Evolutionary conservation across 805 yeast species (phyloP), one percentile per base, ranked within the genome.

Genomic region (Nakazawaea peltata): DNA sequence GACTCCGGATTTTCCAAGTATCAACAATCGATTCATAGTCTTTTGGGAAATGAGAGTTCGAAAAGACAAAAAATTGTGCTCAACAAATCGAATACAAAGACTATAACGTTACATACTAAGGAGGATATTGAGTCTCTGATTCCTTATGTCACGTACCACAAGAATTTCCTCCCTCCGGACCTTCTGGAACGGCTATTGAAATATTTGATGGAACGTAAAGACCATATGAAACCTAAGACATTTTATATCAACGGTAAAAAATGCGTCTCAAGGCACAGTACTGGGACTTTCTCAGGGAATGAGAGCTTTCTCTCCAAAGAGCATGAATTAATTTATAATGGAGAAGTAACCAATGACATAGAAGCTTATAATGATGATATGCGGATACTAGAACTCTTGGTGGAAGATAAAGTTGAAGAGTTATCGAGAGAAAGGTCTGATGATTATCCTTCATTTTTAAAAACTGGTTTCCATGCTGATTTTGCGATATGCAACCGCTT

Each of bases 191-290:
- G 45, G 0, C 46, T 80, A 2, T 52, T 78, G 2, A 36, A 47
- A 10, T 57, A 61, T 14, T 55, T 79, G 11, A 38, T 70, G 41
- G 50, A 59, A 1, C 72, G 69, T 25, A 52, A 61, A 4, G 45
- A 57, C 1, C 37, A 43, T 1, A 74, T 75, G 57, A 45, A 43
- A 1, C 51, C 58, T 7, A 62, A 66, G 17, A 59, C 65, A 43
- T 83, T 83, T 48, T 65, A 71, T 39, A 57, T 83, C 8, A 81
- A 80, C 44, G 86, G 80, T 1, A 71, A 77, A 13, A 52, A 62
- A 33, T 81, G 84, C 33, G 49, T 47, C 5, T 74, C 88, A 2
- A 70, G 72, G n/a, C 86, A 78, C 48, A 50, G 57, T 5, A 57
- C 72, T 2, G 61, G 65, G 4, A 29, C 60, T 8, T 71, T 63